phyloP scores from a whole-genome alignment of 2,329 filamentous ascomycete species.

The Exserohilum rostratum region DNA sequence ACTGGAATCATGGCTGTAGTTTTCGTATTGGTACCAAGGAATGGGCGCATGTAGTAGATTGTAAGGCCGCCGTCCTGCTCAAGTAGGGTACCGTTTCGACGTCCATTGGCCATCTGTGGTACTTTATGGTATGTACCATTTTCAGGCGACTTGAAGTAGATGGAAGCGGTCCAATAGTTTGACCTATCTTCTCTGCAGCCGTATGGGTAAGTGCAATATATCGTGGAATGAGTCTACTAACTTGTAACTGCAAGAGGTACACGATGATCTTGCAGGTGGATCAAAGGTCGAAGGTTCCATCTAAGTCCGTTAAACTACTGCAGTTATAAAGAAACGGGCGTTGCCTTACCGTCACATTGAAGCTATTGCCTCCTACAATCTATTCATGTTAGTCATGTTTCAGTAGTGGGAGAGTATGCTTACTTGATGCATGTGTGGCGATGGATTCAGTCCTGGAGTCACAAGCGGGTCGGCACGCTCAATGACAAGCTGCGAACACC shows the following conservation, averaged over 20 bases:
- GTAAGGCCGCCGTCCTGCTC: conserved; percentile 38
- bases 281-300: not conserved
- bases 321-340: not conserved
- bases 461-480: conserved; percentile 36
- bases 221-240: not conserved
- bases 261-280: conserved; percentile 22
- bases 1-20: conserved; percentile 39
- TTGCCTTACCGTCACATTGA: conserved; percentile 29
- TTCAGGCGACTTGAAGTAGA: conserved; percentile 33
- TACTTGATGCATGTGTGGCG: conserved; percentile 30
- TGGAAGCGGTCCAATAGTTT: conserved; percentile 42
- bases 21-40: conserved; percentile 31
- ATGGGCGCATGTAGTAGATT: conserved; percentile 42
- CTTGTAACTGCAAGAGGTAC: conserved; percentile 39
- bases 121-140: conserved; percentile 43
- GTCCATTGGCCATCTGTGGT: conserved; percentile 31
- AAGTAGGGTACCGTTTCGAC: conserved; percentile 14
- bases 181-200: conserved; percentile 1
- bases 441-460: conserved; percentile 25
- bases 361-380: conserved; percentile 39
- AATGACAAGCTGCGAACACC: conserved; percentile 35
- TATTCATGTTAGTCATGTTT: conserved; percentile 10
- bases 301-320: not conserved
- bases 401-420: not conserved
- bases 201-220: not conserved